Percentiles rank a stretch among this genome's conserved stretches.
Conservation (phyloP, 2,329 filamentous ascomycete genomes). For the Hortaea werneckii region DNA sequence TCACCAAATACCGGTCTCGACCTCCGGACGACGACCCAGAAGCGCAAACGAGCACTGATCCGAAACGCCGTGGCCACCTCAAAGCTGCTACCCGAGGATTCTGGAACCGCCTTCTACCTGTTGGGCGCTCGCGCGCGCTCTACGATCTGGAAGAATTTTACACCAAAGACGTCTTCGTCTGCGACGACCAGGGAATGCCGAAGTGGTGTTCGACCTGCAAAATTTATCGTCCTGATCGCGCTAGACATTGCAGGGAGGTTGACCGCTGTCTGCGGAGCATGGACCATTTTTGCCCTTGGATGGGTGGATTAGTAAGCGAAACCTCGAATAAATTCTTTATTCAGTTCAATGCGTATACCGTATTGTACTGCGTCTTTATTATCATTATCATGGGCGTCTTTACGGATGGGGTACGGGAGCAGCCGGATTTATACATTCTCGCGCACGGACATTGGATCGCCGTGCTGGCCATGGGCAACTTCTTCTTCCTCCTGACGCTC, state of each 20-base stretch:
- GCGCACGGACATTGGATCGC: slow-evolving; percentile 55
- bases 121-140: not conserved
- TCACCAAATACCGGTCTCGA: not conserved
- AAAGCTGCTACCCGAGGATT: not conserved
- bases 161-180: slow-evolving; percentile 72
- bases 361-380: not conserved
- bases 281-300: slow-evolving; percentile 75
- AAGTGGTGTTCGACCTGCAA: slow-evolving; percentile 76
- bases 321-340: slow-evolving; percentile 77
- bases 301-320: slow-evolving; percentile 85
- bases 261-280: slow-evolving; percentile 49
- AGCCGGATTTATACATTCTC: slow-evolving; percentile 4
- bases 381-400: not conserved
- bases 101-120: not conserved
- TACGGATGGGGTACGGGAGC: not conserved
- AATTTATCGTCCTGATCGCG: slow-evolving; percentile 79
- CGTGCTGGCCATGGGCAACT: slow-evolving; percentile 51
- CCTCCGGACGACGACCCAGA: not conserved
- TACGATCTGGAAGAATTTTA: slow-evolving; percentile 57
- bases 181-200: slow-evolving; percentile 72
- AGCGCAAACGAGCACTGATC: not conserved
- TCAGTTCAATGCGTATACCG: slow-evolving; percentile 51
- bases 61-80: not conserved
- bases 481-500: slow-evolving; percentile 72
- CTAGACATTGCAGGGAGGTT: slow-evolving; percentile 77